phyloP scores from a whole-genome alignment of 129 eudicot genomes.

The Flaveria trinervia region DNA sequence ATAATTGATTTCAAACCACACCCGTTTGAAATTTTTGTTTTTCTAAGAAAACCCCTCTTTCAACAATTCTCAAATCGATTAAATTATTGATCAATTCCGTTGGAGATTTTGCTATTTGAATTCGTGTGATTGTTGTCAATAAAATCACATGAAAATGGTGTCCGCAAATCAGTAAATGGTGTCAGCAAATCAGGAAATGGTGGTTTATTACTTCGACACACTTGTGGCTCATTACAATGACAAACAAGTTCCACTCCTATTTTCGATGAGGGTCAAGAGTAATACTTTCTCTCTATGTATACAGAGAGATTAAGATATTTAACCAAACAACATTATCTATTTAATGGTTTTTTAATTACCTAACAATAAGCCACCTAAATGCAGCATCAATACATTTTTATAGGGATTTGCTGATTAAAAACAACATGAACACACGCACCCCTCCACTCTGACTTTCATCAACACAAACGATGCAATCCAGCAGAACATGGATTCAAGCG shows the following conservation, averaged over 20 bases:
- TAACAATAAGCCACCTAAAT: no score
- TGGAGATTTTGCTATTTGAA: not conserved
- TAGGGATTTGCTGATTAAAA: not conserved
- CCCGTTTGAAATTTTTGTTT: constrained; percentile 17
- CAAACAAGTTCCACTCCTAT: constrained; percentile 69
- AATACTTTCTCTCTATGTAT: constrained; percentile 3
- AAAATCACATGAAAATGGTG: constrained; percentile 47
- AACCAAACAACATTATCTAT: no score
- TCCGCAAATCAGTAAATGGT: constrained; percentile 85
- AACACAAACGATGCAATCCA: constrained; percentile 29
- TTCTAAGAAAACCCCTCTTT: constrained; percentile 16
- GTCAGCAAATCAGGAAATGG: constrained; percentile 85
- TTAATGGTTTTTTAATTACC: no score
- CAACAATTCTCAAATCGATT: constrained; percentile 10
- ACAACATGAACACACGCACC: no score
- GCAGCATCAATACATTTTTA: not conserved
- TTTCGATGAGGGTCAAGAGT: constrained; percentile 84
- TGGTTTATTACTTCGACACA: constrained; percentile 82
- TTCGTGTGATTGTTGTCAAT: not conserved
- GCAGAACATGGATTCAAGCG: constrained; percentile 46
- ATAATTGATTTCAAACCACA: constrained; percentile 1
- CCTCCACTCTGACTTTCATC: not conserved
- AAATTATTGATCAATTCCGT: not conserved
- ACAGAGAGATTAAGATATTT: no score
- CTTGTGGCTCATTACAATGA: constrained; percentile 76